Base-by-base conservation (phyloP, 306 rosid genomes). In the Rosa lucieae region DNA sequence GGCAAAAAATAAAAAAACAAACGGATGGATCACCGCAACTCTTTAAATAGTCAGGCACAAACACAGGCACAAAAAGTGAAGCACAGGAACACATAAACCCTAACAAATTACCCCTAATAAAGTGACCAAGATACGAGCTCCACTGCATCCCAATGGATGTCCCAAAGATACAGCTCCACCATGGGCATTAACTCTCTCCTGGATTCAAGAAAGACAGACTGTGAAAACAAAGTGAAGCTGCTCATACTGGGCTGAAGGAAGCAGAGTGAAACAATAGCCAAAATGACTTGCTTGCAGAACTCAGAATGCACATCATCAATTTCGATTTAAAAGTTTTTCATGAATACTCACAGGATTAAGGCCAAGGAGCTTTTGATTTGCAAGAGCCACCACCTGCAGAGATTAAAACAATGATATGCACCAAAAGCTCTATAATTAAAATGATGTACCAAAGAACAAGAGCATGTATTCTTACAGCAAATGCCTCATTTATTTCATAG, bases 161-260 rank as follows among this genome's bases (percentile, higher is more conserved):
- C 99, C 99, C 89, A 94, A 81, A 73, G 99, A 91, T 74, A 92
- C 97, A 81, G 93, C 97, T 71, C 99, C 97, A 67, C 99, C 99
- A 69, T 94, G 95, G 5, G 32, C 92, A 61, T 94, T 92, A 70
- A 94, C 84, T 84, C 72, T 92, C 44, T 86, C 97, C 99, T 92
- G 88, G 51, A 85, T 85, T 86, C 68, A 55, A 44, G 75, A 76
- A 88, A 73, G 68, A 26, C 67, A 72, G n/a, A n/a, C 47, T 3
- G 46, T 71, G 51, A 42, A 78, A 63, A 10, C 53, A 74, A 84
- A 18, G 61, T 32, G 8, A 32, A 73, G 69, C 43, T 42, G 20
- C 55, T 76, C 49, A 78, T 14, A 72, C 43, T 18, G 58, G 78
- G 66, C 17, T 75, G 66, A 81, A 62, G 63, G 74, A 72, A 77